phyloP scores from a whole-genome alignment of 768 basidiomycete species.

The Pholiota molesta region DNA sequence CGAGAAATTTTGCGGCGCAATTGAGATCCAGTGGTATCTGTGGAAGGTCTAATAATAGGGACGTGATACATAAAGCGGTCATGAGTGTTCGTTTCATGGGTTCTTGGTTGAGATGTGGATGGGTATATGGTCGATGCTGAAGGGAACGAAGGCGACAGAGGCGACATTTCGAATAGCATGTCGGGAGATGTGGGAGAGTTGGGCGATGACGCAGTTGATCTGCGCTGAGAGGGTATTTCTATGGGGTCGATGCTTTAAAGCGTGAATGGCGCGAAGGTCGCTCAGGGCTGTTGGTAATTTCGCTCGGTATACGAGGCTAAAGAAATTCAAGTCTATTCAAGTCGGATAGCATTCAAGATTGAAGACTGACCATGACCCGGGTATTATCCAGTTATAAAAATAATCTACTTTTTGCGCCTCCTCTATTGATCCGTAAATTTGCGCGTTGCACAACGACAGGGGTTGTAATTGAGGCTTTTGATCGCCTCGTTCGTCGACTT shows the following conservation, averaged over 20 bases:
- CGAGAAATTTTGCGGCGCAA: constrained; percentile 15
- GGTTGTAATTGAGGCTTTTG: not conserved
- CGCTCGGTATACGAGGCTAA: constrained; percentile 20
- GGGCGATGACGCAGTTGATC: constrained; percentile 21
- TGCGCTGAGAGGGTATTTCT: constrained; percentile 43
- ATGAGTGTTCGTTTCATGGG: constrained; percentile 19
- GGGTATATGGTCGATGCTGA: constrained; percentile 22
- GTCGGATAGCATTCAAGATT: not conserved
- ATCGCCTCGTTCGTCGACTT: not conserved
- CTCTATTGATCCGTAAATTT: not conserved
- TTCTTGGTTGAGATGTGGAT: constrained; percentile 20
- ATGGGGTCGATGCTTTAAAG: constrained; percentile 43
- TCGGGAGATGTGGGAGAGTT: constrained; percentile 43
- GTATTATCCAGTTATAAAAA: constrained; percentile 1
- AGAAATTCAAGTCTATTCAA: not conserved
- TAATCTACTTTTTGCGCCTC: not conserved
- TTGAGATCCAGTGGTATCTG: constrained; percentile 8
- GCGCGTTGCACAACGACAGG: not conserved
- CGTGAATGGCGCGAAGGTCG: constrained; percentile 22
- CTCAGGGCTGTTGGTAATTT: constrained; percentile 21
- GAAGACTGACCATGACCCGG: constrained; percentile 18
- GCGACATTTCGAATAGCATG: constrained; percentile 59
- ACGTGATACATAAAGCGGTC: constrained; percentile 46
- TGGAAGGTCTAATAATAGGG: constrained; percentile 28
- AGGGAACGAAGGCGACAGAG: constrained; percentile 34